phyloP scores from a whole-genome alignment of 805 yeast genomes.

The Barnettozyma botsteinii region DNA sequence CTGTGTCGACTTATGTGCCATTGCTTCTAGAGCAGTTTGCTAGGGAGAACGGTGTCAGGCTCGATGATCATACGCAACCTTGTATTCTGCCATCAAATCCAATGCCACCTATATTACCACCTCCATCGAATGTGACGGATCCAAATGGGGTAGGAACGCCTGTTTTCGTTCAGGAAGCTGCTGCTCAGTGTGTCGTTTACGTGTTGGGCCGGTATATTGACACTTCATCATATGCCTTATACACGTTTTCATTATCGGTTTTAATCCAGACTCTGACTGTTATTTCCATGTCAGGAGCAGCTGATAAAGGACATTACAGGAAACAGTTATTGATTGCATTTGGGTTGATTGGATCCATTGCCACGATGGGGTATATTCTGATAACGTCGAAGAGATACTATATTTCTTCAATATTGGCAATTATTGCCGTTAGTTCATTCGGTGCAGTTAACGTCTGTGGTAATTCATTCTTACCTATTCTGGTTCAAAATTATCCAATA shows the following conservation, averaged over 20 bases:
- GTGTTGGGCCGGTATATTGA: conserved; percentile 48
- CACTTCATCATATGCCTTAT: conserved; percentile 67
- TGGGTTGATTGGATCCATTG: conserved; percentile 52
- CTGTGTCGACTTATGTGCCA: conserved; percentile 75
- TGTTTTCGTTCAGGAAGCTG: conserved; percentile 5
- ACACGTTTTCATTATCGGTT: conserved; percentile 69
- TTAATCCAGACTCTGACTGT: conserved; percentile 66
- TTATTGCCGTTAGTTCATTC: conserved; percentile 60
- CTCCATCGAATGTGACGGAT: conserved; percentile 23
- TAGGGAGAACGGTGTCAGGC: conserved; percentile 61
- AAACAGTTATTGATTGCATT: conserved; percentile 49
- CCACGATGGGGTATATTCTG: conserved; percentile 42
- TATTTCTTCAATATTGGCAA: conserved; percentile 49
- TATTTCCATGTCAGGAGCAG: conserved; percentile 66
- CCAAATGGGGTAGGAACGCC: conserved; percentile 13
- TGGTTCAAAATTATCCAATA: conserved; percentile 39
- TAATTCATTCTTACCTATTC: conserved; percentile 61
- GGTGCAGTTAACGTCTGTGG: conserved; percentile 81
- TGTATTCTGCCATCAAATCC: conserved; percentile 37
- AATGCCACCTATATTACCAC: conserved; percentile 31
- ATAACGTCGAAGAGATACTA: conserved; percentile 39
- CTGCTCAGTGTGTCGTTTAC: conserved; percentile 41
- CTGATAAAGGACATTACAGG: conserved; percentile 58
- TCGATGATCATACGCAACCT: conserved; percentile 50
- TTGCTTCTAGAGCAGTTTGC: conserved; percentile 66